phyloP scores from a whole-genome alignment of 257 asterid species.

The Capsicum pubescens region DNA sequence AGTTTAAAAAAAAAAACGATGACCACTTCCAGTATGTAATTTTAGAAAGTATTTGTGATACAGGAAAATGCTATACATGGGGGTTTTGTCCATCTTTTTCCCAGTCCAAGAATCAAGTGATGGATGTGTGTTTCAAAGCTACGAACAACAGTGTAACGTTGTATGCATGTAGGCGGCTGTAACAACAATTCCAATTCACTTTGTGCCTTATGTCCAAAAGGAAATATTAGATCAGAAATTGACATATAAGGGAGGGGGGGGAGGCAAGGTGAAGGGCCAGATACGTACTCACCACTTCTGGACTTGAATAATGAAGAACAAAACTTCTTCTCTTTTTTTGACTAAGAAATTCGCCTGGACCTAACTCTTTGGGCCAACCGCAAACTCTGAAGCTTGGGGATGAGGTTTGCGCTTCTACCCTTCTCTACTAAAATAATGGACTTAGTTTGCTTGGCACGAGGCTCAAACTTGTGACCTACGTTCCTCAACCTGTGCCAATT shows the following conservation, averaged over 20 bases:
- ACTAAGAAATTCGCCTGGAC: too few species aligned
- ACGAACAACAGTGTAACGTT: background rate
- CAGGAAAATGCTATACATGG: background rate
- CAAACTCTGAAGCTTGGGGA: background rate
- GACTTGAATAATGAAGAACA: background rate
- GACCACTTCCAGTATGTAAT: background rate
- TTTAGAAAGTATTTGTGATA: background rate
- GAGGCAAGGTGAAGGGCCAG: too few species aligned
- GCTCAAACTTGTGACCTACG: background rate
- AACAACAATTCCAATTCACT: conserved; percentile 7
- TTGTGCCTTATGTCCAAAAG: background rate
- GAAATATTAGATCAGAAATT: background rate
- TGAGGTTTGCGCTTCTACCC: background rate
- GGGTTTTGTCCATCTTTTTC: conserved; percentile 8
- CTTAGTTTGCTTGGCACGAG: background rate
- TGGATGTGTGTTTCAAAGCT: conserved; percentile 14
- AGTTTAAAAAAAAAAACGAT: background rate
- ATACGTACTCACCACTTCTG: too few species aligned
- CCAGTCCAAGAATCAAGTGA: conserved; percentile 16
- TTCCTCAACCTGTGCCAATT: conserved; percentile 3
- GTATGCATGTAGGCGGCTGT: background rate
- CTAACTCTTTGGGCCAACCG: too few species aligned
- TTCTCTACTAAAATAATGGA: conserved; percentile 8
- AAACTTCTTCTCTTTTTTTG: background rate
- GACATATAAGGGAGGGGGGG: background rate